Evolutionary conservation across 768 basidiomycete species (phyloP), one percentile per base, ranked within the genome.

Genomic region (Boletus reticuloceps): DNA sequence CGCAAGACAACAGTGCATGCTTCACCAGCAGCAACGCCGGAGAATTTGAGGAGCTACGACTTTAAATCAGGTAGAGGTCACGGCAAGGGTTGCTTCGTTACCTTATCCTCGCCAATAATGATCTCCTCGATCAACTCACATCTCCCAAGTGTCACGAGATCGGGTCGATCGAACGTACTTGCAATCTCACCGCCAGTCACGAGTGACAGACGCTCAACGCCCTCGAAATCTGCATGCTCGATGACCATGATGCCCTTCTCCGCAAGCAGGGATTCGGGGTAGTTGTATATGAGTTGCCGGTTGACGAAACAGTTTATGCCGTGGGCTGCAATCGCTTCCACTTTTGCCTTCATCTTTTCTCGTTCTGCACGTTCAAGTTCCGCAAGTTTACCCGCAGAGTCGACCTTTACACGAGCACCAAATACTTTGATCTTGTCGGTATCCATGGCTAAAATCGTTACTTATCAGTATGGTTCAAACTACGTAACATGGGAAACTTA

Each of bases 391-490:
- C 95, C 91, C 4, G 97, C 96, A 44, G 91, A 81, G 64, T 98
- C 96, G 7, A 98, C 97, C 74, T 94, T 93, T 58, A 98, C 86
- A 37, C 94, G 82, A 0, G 97, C 96, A 41, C 97, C 97, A 58
- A 99, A 99, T 57, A 99, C 89, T 76, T 99, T 99, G 79, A 98
- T 97, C 73, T 99, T 99, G 76, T 99, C 97, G 27, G 97, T 99
- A 75, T 99, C 97, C 97, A 98, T 98, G 4, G 97, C 94, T 95
- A 60, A 40, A 7, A 54, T 46, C 12, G 19, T 47, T 16, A 10
- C 13, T 19, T 37, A 46, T 50, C n/a, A 54, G 17, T 14, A 34
- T 16, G 16, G 25, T 20, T 5, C 36, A 19, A 46, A 27, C 2
- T 13, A 27, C 34, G 11, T 9, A 31, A 34, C 19, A 25, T 11